phyloP scores from a whole-genome alignment of 2,329 filamentous ascomycete genomes.

The Monosporascus sp. region DNA sequence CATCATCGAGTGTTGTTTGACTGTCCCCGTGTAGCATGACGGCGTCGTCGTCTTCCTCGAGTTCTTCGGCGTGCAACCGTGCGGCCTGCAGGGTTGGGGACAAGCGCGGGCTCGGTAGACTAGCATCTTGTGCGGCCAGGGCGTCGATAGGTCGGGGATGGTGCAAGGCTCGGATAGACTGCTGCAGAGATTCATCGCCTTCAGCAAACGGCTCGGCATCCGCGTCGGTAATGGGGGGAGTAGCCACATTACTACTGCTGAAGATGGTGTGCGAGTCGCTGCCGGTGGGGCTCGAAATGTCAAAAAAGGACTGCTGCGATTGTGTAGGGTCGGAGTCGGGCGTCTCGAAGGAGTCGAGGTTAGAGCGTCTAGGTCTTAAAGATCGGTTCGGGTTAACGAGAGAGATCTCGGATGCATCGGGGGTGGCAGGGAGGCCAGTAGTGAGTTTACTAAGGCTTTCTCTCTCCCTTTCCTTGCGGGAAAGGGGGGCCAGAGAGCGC shows the following conservation, averaged over 20 bases:
- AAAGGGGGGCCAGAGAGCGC: constrained; percentile 28
- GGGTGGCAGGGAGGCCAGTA: constrained; percentile 44
- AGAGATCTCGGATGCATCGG: constrained; percentile 49
- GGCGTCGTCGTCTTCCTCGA: constrained; percentile 38
- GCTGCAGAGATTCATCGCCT: constrained; percentile 43
- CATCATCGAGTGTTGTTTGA: constrained; percentile 35
- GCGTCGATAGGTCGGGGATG: constrained; percentile 57
- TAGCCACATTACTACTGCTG: constrained; percentile 60
- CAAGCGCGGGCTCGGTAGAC: constrained; percentile 87
- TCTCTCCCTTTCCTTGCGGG: constrained; percentile 24
- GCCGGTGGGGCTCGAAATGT: constrained; percentile 46
- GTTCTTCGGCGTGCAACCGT: constrained; percentile 37
- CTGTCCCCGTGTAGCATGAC: constrained; percentile 33
- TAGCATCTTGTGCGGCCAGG: constrained; percentile 76
- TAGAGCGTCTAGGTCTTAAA: constrained; percentile 35
- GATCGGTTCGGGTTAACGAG: constrained; percentile 24
- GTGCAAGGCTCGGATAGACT: constrained; percentile 41
- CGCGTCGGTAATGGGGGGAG: constrained; percentile 69
- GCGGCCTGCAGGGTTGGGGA: constrained; percentile 83
- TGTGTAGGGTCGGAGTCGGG: constrained; percentile 39
- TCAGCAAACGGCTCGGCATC: constrained; percentile 58
- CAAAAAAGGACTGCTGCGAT: constrained; percentile 33
- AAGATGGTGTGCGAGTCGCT: constrained; percentile 57
- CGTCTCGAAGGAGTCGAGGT: constrained; percentile 38
- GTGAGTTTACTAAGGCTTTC: constrained; percentile 13